A percentile compares a stretch with the other conserved stretches of the same genome.
Conservation (phyloP, 1,139 yeast species). For the Zygoascus sp. region DNA sequence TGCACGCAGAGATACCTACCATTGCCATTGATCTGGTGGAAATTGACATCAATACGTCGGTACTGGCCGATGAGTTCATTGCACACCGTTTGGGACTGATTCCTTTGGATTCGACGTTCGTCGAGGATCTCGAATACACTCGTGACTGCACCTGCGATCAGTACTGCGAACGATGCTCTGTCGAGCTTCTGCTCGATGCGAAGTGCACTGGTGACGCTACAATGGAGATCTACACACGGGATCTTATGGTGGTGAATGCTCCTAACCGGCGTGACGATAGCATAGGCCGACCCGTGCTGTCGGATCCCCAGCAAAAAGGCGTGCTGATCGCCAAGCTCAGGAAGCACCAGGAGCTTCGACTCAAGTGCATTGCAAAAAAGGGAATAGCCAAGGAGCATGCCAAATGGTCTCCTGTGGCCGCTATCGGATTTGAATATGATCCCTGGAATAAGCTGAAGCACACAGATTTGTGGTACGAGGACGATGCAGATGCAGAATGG, state of each 20-base stretch:
- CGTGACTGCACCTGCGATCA: slow-evolving; percentile 98
- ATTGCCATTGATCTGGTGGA: slow-evolving; percentile 93
- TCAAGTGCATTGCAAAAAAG: slow-evolving; percentile 93
- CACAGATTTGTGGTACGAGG: slow-evolving; percentile 96
- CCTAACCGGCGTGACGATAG: slow-evolving; percentile 35
- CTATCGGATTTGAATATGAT: slow-evolving; percentile 96
- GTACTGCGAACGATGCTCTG: slow-evolving; percentile 93
- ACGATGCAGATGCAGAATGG: slow-evolving; percentile 86
- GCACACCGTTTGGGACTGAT: slow-evolving; percentile 90
- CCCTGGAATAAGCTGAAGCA: slow-evolving; percentile 98
- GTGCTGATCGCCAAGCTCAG: slow-evolving; percentile 85
- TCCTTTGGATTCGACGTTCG: slow-evolving; percentile 80
- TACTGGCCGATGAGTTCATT: slow-evolving; percentile 92
- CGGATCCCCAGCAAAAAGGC: slow-evolving; percentile 75
- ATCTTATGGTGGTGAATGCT: slow-evolving; percentile 52
- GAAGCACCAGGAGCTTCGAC: slow-evolving; percentile 84
- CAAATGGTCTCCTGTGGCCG: slow-evolving; percentile 96
- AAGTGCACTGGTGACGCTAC: slow-evolving; percentile 84
- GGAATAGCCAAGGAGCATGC: slow-evolving; percentile 99
- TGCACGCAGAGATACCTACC: slow-evolving; percentile 96
- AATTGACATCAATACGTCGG: slow-evolving; percentile 87
- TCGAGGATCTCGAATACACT: slow-evolving; percentile 63
- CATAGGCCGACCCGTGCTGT: slow-evolving; percentile 75
- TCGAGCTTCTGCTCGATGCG: slow-evolving; percentile 78
- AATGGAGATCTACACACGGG: slow-evolving; percentile 85